Percentiles rank a stretch among this genome's conserved stretches.
These are phyloP conservation scores for Beauveria varroae DNA, from an alignment of 2,329 filamentous ascomycete genomes.

Conservation along the genomic window DNA sequence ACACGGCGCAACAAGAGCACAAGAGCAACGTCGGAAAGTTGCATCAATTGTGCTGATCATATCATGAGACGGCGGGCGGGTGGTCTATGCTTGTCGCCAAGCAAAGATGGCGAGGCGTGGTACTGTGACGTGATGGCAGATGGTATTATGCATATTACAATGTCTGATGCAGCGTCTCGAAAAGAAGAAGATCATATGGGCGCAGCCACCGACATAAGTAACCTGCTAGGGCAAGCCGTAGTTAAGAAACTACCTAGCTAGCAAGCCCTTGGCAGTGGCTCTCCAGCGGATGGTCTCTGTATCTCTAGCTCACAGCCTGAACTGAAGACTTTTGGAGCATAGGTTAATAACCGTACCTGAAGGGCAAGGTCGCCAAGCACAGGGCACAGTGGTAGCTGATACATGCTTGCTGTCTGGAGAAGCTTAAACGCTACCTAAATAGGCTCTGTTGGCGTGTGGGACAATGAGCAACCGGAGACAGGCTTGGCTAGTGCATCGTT, in stretches of 20 bases:
- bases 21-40: not conserved
- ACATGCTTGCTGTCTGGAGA: not conserved
- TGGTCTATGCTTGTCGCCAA: not conserved
- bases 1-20: not conserved
- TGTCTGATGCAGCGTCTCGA: slow-evolving; percentile 1
- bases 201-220: not conserved
- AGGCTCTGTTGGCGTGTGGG: slow-evolving; percentile 3
- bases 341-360: too few relatives aligned
- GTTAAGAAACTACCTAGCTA: not conserved
- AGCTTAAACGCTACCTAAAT: not conserved
- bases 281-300: too few relatives aligned
- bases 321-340: not conserved
- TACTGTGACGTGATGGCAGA: slow-evolving; percentile 3
- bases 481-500: not conserved
- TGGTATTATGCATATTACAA: not conserved
- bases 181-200: slow-evolving; percentile 1
- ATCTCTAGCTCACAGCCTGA: not conserved
- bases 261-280: not conserved
- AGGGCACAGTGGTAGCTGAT: not conserved
- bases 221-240: not conserved
- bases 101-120: not conserved
- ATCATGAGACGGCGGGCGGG: not conserved
- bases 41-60: not conserved
- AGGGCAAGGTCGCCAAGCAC: not conserved
- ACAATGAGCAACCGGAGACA: not conserved